phyloP scores from a whole-genome alignment of 1,284 basidiomycete genomes.

The Trametes versicolor region DNA sequence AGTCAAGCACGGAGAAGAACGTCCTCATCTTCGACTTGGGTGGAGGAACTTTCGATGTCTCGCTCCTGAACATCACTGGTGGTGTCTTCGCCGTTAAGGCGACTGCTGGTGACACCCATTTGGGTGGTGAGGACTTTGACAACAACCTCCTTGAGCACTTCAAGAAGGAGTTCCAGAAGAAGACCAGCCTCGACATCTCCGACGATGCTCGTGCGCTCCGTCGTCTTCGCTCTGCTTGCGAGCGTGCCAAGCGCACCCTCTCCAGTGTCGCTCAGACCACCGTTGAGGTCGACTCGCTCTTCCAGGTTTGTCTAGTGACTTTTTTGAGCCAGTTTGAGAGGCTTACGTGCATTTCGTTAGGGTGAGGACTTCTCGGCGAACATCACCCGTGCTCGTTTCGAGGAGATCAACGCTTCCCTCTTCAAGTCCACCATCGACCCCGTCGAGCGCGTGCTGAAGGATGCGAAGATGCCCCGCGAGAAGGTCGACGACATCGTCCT shows the following conservation, averaged over 20 bases:
- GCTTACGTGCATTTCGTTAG: constrained; percentile 47
- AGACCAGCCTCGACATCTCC: constrained; percentile 97
- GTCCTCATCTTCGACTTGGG: constrained; percentile 99
- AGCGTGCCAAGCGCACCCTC: constrained; percentile 99
- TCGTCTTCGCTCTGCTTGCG: constrained; percentile 95
- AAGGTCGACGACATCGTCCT: constrained; percentile 99
- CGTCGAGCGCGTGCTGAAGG: constrained; percentile 99
- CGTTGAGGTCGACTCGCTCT: constrained; percentile 98
- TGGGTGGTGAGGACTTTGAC: constrained; percentile 99
- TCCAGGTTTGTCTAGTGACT: constrained; percentile 65
- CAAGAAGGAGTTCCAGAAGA: constrained; percentile 98
- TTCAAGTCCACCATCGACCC: constrained; percentile 99
- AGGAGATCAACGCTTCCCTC: constrained; percentile 95
- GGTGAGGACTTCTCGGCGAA: constrained; percentile 95
- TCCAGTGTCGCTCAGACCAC: constrained; percentile 99
- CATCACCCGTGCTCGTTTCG: constrained; percentile 99
- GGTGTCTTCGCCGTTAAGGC: constrained; percentile 98
- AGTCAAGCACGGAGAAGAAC: constrained; percentile 94
- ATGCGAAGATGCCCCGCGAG: constrained; percentile 96
- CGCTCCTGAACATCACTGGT: constrained; percentile 94
- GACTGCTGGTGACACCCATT: constrained; percentile 98
- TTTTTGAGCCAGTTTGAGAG: constrained; percentile 18
- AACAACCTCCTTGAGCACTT: constrained; percentile 98
- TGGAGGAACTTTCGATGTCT: constrained; percentile 99
- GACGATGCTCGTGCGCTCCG: constrained; percentile 96